phyloP scores from a whole-genome alignment of 305 asterid species.

The Fraxinus albicans region DNA sequence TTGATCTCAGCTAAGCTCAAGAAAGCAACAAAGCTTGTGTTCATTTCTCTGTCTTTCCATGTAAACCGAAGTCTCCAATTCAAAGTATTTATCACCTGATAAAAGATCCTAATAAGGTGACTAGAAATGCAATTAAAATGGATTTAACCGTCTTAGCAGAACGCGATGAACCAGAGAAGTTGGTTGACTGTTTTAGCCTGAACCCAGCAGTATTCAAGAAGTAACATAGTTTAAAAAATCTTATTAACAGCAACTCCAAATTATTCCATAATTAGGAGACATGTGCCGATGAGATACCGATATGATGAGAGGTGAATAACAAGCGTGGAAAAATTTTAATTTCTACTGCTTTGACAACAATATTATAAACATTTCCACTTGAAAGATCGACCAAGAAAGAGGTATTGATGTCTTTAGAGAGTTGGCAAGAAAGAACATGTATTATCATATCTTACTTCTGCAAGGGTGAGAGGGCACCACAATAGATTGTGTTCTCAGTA shows the following conservation, averaged over 20 bases:
- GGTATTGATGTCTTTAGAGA: neutral
- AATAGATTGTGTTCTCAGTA: constrained; percentile 64
- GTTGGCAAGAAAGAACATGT: neutral
- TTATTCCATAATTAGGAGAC: neutral
- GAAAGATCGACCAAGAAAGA: neutral
- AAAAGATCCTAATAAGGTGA: constrained; percentile 30
- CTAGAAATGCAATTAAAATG: constrained; percentile 35
- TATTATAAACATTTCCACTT: neutral
- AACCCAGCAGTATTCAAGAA: constrained; percentile 44
- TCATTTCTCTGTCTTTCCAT: neutral
- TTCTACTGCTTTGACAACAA: neutral
- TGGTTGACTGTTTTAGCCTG: constrained; percentile 51
- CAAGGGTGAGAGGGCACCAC: constrained; percentile 68
- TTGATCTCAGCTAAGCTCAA: constrained; percentile 15
- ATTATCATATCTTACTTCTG: constrained; percentile 57
- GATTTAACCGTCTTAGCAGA: constrained; percentile 20
- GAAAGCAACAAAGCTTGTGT: constrained; percentile 20
- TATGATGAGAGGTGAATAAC: neutral
- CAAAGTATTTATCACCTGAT: constrained; percentile 4
- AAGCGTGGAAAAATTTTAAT: neutral
- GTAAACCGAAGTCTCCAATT: constrained; percentile 2
- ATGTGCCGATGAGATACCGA: neutral
- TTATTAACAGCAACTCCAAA: neutral
- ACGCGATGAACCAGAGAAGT: constrained; percentile 62
- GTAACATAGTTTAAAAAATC: constrained; percentile 8